phyloP scores from a whole-genome alignment of 2,329 filamentous ascomycete species.

The Triangularia verruculosa region DNA sequence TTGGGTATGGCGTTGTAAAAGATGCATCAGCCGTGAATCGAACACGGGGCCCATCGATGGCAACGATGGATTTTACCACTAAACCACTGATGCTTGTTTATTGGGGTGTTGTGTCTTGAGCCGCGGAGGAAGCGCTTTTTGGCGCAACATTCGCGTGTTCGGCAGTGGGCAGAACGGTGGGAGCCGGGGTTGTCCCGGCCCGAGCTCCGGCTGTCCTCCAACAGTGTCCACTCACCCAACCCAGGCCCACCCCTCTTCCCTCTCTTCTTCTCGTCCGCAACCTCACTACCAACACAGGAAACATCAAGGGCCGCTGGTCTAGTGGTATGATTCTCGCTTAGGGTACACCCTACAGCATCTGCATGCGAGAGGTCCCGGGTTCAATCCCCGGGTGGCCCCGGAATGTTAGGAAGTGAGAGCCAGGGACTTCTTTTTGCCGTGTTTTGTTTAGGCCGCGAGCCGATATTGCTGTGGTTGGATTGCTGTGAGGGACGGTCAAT shows the following conservation, averaged over 20 bases:
- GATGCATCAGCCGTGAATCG: conserved; percentile 29
- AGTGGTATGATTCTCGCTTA: conserved; percentile 67
- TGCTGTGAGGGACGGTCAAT: not conserved
- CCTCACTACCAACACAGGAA: not conserved
- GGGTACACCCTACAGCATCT: conserved; percentile 36
- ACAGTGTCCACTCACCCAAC: not conserved
- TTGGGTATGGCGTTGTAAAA: no score
- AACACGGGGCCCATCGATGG: conserved; percentile 46
- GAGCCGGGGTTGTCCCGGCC: not conserved
- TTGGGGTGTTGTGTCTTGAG: not conserved
- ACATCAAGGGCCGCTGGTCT: conserved; percentile 42
- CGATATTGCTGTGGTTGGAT: not conserved
- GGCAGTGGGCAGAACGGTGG: not conserved
- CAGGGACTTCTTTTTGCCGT: not conserved
- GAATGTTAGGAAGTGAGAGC: not conserved
- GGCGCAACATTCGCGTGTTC: not conserved
- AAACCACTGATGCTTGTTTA: conserved; percentile 41
- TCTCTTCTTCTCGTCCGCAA: not conserved
- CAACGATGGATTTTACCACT: conserved; percentile 54
- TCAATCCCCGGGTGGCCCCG: conserved; percentile 34
- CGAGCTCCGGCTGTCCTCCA: not conserved
- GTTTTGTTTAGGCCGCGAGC: no score
- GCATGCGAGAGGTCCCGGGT: conserved; percentile 41
- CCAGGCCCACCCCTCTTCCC: not conserved
- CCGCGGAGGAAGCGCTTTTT: not conserved